Percentiles rank a stretch among this genome's conserved stretches.
Evolutionary conservation across 164 flowering plant species (phyloP).

Genomic region (Nelumbo lutea): DNA sequence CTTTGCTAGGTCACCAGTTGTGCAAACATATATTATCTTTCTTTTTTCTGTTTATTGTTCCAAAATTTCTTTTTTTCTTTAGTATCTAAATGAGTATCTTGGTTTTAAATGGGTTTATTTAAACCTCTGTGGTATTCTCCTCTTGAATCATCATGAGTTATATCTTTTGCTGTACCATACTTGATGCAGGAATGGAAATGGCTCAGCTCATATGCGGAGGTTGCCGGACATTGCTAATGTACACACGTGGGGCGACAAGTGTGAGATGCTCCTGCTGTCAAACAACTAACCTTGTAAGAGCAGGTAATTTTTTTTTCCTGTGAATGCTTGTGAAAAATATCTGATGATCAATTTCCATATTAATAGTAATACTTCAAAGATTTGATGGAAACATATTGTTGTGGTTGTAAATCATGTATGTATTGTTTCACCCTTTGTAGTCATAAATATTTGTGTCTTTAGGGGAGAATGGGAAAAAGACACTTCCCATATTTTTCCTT

Average conservation of each 20-base stretch:
- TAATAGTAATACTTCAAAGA: neutral
- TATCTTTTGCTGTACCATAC: constrained; percentile 6
- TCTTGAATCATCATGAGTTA: neutral
- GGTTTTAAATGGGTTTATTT: neutral
- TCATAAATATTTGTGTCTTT: no score
- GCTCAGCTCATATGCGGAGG: constrained; percentile 89
- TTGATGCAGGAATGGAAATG: constrained; percentile 68
- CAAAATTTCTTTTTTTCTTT: no score
- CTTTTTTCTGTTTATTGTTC: no score
- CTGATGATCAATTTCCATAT: neutral
- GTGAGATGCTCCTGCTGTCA: constrained; percentile 98
- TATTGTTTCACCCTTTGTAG: no score
- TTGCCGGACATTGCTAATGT: constrained; percentile 85
- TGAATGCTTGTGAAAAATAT: neutral
- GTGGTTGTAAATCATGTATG: no score
- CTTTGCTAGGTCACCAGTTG: no score
- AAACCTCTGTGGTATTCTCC: neutral
- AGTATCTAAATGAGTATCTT: no score
- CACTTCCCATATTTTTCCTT: no score
- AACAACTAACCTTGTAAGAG: constrained; percentile 62
- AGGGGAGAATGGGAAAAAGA: no score
- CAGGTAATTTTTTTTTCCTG: constrained; percentile 36
- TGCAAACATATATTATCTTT: no score
- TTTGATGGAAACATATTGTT: neutral
- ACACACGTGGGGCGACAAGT: constrained; percentile 88